Base-by-base conservation (phyloP, 441 rosid genomes). In the Corymbia citriodora region DNA sequence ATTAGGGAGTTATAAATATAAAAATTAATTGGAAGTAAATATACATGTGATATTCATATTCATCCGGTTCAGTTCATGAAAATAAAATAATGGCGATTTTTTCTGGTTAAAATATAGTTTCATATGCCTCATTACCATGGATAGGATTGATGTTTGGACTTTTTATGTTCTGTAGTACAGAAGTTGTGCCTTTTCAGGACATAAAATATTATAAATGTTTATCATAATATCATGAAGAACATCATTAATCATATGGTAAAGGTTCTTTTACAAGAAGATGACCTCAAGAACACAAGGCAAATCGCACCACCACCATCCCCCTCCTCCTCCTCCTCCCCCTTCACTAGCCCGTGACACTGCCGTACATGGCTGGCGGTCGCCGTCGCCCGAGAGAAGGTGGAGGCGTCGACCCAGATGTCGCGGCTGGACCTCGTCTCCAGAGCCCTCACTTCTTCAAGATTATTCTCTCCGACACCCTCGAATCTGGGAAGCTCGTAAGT, bases 121-220 rank as follows among this genome's bases (percentile, higher is more conserved):
- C 16, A 36, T 21, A 2, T 21, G 50, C 29, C 48, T 10, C 16
- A 5, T 36, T 19, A 57, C 10, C 11, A 23, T 57, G 63, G 13
- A 57, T 1, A 12, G 0, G 16, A 6, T 3, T 13, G 70, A 29
- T 63, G 1, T 29, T 13, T 29, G 1, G 9, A 63, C 2, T 63
- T 63, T 29, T 63, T 7, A 40, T 10, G 16, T 11, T 36, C 40
- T 74, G 16, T 6, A 6, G 17, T 36, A 19, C 1, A 1, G 13
- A 19, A 11, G 11, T 40, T 74, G 50, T 40, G 50, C 83, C 29
- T 23, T 19, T 11, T 72, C 6, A 10, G 49, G 49, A 27, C 68
- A 61, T 61, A 63, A 63, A 63, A 63, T 13, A 63, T 12, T 63
- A 29, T 23, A 13, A 57, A 57, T 57, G 14, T 57, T 57, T 57